Conservation (phyloP, 202 grass and related monocot species). For the Zoysia matrella region DNA sequence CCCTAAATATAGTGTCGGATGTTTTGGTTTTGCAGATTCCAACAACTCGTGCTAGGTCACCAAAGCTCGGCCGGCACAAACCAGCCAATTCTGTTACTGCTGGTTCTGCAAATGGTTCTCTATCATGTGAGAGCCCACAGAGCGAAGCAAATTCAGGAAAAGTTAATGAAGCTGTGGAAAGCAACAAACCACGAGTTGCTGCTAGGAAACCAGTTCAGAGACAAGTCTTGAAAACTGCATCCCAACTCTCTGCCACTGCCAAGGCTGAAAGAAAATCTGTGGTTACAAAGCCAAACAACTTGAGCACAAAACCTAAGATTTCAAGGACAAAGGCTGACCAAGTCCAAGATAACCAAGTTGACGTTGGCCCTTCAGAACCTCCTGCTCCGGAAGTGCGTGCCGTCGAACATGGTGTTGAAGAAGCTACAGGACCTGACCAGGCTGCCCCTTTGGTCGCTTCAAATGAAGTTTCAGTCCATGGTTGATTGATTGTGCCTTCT, state of each 20-base stretch:
- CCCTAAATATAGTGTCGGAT: conserved; percentile 26
- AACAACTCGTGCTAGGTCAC: conserved; percentile 83
- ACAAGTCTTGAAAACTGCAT: conserved; percentile 44
- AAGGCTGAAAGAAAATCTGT: conserved; percentile 44
- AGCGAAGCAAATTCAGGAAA: conserved; percentile 45
- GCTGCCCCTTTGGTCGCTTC: conserved; percentile 41
- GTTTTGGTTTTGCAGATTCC: conserved; percentile 70
- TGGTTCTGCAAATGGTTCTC: conserved; percentile 59
- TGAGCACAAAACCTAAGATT: conserved; percentile 51
- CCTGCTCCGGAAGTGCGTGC: conserved; percentile 19
- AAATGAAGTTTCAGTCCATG: conserved; percentile 71
- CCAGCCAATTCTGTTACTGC: conserved; percentile 49
- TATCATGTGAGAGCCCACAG: conserved; percentile 58
- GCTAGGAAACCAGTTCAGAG: conserved; percentile 65
- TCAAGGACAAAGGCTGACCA: conserved; percentile 56
- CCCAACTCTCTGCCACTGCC: conserved; percentile 30
- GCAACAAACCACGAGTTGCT: conserved; percentile 50
- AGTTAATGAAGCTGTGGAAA: conserved; percentile 50
- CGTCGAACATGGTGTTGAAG: conserved; percentile 6
- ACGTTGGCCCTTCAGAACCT: conserved; percentile 41
- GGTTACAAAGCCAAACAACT: conserved; percentile 49
- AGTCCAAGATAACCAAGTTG: conserved; percentile 33
- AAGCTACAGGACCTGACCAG: conserved; percentile 35
- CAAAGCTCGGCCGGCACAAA: conserved; percentile 91
- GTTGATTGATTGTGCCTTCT: conserved; percentile 62